Conservation (phyloP, 2,329 filamentous ascomycete genomes). For the Neonectria sp. region DNA sequence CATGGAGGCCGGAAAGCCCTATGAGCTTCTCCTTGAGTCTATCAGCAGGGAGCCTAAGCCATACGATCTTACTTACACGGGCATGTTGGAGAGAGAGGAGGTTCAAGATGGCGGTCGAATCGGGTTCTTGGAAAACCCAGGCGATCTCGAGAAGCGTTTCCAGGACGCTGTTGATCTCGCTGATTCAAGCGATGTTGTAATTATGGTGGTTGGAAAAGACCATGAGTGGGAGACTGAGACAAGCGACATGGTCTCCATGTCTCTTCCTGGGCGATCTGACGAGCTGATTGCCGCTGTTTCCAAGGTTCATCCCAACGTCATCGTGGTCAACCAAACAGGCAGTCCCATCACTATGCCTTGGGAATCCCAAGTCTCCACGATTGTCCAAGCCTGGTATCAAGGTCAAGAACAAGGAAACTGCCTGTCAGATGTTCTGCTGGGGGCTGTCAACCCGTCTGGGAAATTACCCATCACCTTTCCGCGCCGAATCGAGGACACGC, state of each 20-base stretch:
- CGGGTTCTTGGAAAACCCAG: slow-evolving; percentile 34
- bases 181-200: slow-evolving; percentile 19
- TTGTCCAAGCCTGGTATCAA: slow-evolving; percentile 44
- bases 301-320: slow-evolving; percentile 14
- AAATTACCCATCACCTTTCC: slow-evolving; percentile 79
- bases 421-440: slow-evolving; percentile 41
- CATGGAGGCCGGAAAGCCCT: slow-evolving; percentile 30
- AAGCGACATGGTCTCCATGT: slow-evolving; percentile 32
- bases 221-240: slow-evolving; percentile 38
- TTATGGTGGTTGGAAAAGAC: slow-evolving; percentile 33
- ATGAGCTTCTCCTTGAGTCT: slow-evolving; percentile 31
- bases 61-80: slow-evolving; percentile 31
- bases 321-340: slow-evolving; percentile 40
- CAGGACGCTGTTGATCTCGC: slow-evolving; percentile 30
- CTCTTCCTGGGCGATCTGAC: slow-evolving; percentile 26
- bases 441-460: slow-evolving; percentile 52
- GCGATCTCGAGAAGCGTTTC: slow-evolving; percentile 25
- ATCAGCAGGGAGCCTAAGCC: slow-evolving; percentile 35
- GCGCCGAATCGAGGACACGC: slow-evolving; percentile 73
- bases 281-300: slow-evolving; percentile 28
- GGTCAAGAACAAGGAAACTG: slow-evolving; percentile 42
- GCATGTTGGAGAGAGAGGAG: slow-evolving; percentile 31
- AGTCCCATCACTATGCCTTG: slow-evolving; percentile 54
- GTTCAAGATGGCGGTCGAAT: slow-evolving; percentile 37
- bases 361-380: slow-evolving; percentile 51